Evolutionary conservation across 768 basidiomycete genomes (phyloP).

Genomic region (Lentinus brumalis): DNA sequence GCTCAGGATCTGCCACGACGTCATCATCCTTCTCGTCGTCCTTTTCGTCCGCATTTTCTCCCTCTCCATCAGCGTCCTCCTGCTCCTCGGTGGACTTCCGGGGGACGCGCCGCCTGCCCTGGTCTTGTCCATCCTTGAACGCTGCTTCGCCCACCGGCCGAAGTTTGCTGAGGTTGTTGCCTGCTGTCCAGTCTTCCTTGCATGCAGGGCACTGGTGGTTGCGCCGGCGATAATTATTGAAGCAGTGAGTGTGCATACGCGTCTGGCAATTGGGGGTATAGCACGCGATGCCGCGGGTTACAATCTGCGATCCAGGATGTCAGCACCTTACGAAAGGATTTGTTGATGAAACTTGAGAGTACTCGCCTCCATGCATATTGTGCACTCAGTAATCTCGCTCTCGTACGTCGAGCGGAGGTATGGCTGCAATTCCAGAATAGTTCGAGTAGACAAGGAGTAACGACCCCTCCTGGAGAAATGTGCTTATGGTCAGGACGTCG

Average conservation of each 20-base stretch:
- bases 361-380: slow-evolving; percentile 69
- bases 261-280: slow-evolving; percentile 60
- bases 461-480: slow-evolving; percentile 48
- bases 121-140: slow-evolving; percentile 55
- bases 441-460: slow-evolving; percentile 75
- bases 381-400: slow-evolving; percentile 72
- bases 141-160: slow-evolving; percentile 70
- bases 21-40: slow-evolving; percentile 35
- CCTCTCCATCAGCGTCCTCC: slow-evolving; percentile 47
- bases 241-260: slow-evolving; percentile 68
- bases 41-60: slow-evolving; percentile 45
- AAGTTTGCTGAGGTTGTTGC: slow-evolving; percentile 48
- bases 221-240: slow-evolving; percentile 48
- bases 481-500: background rate
- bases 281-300: slow-evolving; percentile 72
- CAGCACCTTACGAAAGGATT: background rate
- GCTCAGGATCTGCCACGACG: slow-evolving; percentile 26
- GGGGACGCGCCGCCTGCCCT: slow-evolving; percentile 35
- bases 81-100: slow-evolving; percentile 26
- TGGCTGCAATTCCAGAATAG: slow-evolving; percentile 68
- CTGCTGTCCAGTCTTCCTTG: slow-evolving; percentile 56
- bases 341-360: background rate
- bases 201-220: slow-evolving; percentile 59
- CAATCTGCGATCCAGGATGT: slow-evolving; percentile 42
- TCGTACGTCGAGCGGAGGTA: slow-evolving; percentile 77